Base-by-base conservation (phyloP, 768 basidiomycete species). In the Hortiboletus flavorubellus region DNA sequence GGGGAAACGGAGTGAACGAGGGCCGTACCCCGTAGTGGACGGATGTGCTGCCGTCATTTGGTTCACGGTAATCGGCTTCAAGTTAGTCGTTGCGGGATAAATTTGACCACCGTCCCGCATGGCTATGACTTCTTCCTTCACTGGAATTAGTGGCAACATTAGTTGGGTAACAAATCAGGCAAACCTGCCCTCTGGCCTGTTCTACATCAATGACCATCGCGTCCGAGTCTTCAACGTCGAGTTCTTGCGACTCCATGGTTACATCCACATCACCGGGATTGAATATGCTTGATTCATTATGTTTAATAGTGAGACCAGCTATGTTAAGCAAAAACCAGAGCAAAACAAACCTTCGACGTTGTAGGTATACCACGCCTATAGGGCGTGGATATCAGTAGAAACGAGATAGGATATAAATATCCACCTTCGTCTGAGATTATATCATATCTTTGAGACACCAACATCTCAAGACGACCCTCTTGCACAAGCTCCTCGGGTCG, bases 281-380 rank as follows among this genome's bases (percentile, higher is more conserved):
- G 35, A 6, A 38, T 16, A 6, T 30, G 10, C 11, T 38, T 14
- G 26, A n/a, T 33, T 33, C 40, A 23, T 40, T 51, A 42, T 10
- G 14, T 11, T 23, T 18, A 11, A 11, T n/a, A 12, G 10, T 38
- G 21, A 46, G 31, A 16, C 18, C 2, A 7, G 31, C 21, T 16
- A 18, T 3, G 11, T 21, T 12, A 41, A 41, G 18, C 40, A 21
- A 16, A 16, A 12, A 34, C 33, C 23, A 34, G 7, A 43, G 23
- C 5, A 4, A 9, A 40, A 43, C 23, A 16, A 31, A 43, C 29
- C n/a, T 49, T 49, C 41, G 47, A 9, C 69, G 67, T 33, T 31
- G 54, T 31, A 58, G 15, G 44, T 56, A 47, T 12, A 59, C 57
- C 3, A 11, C 44, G 35, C 35, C 57, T 58, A 11, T 14, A 26